Percentiles rank a stretch among this genome's conserved stretches.
These are phyloP conservation scores for Terfezia claveryi DNA, from an alignment of 495 filamentous ascomycete genomes.

Conservation along the genomic window DNA sequence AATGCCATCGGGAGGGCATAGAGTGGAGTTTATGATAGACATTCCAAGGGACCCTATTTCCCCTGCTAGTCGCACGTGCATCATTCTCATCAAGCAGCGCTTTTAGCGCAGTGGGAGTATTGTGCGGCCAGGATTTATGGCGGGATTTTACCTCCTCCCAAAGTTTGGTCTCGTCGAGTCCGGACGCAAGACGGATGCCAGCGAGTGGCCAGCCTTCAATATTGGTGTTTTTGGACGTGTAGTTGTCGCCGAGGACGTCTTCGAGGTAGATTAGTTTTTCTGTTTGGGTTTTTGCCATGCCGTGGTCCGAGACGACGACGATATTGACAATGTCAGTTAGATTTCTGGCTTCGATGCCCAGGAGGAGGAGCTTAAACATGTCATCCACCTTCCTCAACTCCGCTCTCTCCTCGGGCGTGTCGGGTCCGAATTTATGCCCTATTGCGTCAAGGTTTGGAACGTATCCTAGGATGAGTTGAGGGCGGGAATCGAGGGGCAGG, in stretches of 20 bases:
- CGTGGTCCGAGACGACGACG: slow-evolving; percentile 95
- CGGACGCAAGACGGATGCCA: slow-evolving; percentile 55
- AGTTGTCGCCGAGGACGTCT: slow-evolving; percentile 26
- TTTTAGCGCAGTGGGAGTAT: not conserved
- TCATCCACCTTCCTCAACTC: slow-evolving; percentile 56
- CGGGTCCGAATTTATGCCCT: slow-evolving; percentile 75
- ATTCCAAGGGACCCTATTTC: slow-evolving; percentile 37
- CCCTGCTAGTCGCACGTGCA: slow-evolving; percentile 15
- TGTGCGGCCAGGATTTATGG: slow-evolving; percentile 10
- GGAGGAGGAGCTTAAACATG: slow-evolving; percentile 55
- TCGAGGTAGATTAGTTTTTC: slow-evolving; percentile 82
- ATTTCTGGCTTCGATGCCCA: slow-evolving; percentile 57
- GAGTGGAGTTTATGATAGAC: slow-evolving; percentile 57
- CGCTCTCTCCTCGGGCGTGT: slow-evolving; percentile 64
- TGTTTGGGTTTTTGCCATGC: slow-evolving; percentile 80
- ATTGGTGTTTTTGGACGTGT: slow-evolving; percentile 42
- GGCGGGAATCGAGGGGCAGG: slow-evolving; percentile 46
- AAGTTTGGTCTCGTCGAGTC: slow-evolving; percentile 34
- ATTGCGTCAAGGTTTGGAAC: slow-evolving; percentile 75
- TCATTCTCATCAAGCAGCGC: not conserved
- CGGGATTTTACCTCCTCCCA: slow-evolving; percentile 27
- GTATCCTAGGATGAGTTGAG: slow-evolving; percentile 83
- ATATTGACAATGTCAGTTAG: slow-evolving; percentile 79
- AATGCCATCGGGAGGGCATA: slow-evolving; percentile 83
- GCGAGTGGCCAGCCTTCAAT: slow-evolving; percentile 89